Base-by-base conservation (phyloP, 176 grass and related monocot genomes). In the Eleusine coracana region DNA sequence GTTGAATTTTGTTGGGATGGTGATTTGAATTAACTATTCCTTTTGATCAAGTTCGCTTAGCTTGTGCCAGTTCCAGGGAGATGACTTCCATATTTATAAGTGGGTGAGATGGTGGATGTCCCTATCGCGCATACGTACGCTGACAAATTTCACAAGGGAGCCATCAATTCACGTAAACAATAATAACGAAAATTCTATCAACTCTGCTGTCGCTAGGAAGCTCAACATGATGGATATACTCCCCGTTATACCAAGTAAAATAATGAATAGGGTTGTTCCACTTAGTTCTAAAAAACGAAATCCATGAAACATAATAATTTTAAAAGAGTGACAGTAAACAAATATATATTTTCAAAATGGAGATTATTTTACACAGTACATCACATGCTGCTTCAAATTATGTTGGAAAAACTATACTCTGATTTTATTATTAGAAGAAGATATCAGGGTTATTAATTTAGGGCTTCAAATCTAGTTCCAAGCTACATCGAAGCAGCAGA, bases 71-170 rank as follows among this genome's bases (percentile, higher is more conserved):
- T 63, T 83, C 27, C 23, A 56, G 23, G 52, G 62, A 68, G 66
- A 76, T 65, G 80, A 72, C 67, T 42, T 66, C 18, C 59, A 46
- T 71, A 66, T 78, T 73, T 83, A 88, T 88, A 78, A 66, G 71
- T 60, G 44, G 6, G 2, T 25, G 34, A 31, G 56, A 46, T 37
- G 20, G n/a, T 71, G 54, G 36, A 36, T 55, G 73, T 64, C 37
- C 55, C 17, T 78, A 80, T 83, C 74, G 72, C 36, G 71, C 18
- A 40, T 18, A 77, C 29, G 51, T 56, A 73, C 14, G 7, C 4
- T 45, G 17, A 58, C 20, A 17, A 17, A 70, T 74, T 70, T 60
- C 5, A 64, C 13, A 76, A 55, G 5, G 5, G 17, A 59, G 31
- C 42, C 76, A 75, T 37, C 18, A 60, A 52, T 27, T 41, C 16